Evolutionary conservation across 345 rosid genomes (phyloP).

Genomic region (Isatis tinctoria): DNA sequence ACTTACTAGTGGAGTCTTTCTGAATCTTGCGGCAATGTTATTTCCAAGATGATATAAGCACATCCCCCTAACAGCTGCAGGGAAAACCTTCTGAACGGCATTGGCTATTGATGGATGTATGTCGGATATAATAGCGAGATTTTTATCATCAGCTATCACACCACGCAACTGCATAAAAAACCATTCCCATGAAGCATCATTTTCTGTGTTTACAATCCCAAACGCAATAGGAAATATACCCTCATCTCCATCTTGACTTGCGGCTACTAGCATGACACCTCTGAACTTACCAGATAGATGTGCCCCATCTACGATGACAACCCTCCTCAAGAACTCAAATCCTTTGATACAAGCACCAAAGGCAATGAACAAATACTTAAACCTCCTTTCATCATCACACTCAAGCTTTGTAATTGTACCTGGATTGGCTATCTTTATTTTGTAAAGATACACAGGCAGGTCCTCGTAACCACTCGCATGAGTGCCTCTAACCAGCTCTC

Average conservation of each 20-base stretch:
- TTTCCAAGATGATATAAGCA: neutral
- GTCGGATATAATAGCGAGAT: no score
- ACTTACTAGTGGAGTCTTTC: neutral
- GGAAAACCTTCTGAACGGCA: no score
- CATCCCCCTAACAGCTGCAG: no score
- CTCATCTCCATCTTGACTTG: no score
- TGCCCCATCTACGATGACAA: neutral
- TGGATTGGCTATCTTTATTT: no score
- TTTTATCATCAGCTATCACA: neutral
- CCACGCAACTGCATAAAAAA: neutral
- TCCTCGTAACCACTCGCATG: no score
- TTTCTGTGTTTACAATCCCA: neutral
- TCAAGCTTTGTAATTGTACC: no score
- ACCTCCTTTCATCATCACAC: neutral
- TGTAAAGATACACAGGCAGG: no score
- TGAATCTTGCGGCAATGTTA: neutral
- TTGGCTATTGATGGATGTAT: no score
- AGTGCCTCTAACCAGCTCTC: neutral
- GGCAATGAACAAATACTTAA: neutral
- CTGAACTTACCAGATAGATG: no score
- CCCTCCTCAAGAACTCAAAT: neutral
- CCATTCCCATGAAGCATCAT: neutral
- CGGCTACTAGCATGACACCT: no score
- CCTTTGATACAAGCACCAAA: neutral
- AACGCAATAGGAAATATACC: no score